Evolutionary conservation across 2,329 filamentous ascomycete genomes (phyloP).

Genomic region (Diplodia corticola): DNA sequence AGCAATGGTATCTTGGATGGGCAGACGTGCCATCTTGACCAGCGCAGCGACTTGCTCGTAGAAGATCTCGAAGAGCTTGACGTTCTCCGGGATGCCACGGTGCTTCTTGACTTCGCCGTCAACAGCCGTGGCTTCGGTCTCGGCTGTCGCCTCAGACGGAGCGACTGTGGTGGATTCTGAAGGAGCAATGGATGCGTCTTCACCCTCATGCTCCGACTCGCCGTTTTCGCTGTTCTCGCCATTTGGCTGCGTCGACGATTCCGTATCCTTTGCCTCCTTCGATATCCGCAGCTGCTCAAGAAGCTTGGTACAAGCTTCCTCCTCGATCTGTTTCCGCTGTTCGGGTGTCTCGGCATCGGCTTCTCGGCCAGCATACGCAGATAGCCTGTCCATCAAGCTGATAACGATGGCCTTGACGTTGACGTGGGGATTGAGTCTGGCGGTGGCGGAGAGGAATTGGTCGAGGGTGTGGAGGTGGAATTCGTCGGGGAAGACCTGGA

Average conservation of each 20-base stretch:
- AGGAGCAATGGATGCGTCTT: slow-evolving; percentile 35
- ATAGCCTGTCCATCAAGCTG: slow-evolving; percentile 93
- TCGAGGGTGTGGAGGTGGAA: slow-evolving; percentile 97
- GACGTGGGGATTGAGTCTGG: slow-evolving; percentile 90
- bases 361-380: slow-evolving; percentile 90
- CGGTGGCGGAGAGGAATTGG: slow-evolving; percentile 89
- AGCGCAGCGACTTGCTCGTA: slow-evolving; percentile 93
- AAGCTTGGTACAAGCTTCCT: slow-evolving; percentile 76
- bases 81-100: slow-evolving; percentile 67
- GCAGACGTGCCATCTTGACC: slow-evolving; percentile 84
- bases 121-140: slow-evolving; percentile 36
- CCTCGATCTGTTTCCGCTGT: slow-evolving; percentile 74
- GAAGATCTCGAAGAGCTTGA: slow-evolving; percentile 95
- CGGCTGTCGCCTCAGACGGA: slow-evolving; percentile 38
- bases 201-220: slow-evolving; percentile 27
- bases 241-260: slow-evolving; percentile 35
- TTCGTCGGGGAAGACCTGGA: slow-evolving; percentile 97
- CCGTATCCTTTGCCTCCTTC: slow-evolving; percentile 53
- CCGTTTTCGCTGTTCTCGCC: slow-evolving; percentile 28
- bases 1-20: slow-evolving; percentile 92
- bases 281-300: slow-evolving; percentile 75
- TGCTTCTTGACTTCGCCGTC: slow-evolving; percentile 49
- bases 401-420: slow-evolving; percentile 98
- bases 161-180: slow-evolving; percentile 31
- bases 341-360: slow-evolving; percentile 69